Conservation (phyloP, 1,284 basidiomycete genomes). For the Naganishia liquefaciens region DNA sequence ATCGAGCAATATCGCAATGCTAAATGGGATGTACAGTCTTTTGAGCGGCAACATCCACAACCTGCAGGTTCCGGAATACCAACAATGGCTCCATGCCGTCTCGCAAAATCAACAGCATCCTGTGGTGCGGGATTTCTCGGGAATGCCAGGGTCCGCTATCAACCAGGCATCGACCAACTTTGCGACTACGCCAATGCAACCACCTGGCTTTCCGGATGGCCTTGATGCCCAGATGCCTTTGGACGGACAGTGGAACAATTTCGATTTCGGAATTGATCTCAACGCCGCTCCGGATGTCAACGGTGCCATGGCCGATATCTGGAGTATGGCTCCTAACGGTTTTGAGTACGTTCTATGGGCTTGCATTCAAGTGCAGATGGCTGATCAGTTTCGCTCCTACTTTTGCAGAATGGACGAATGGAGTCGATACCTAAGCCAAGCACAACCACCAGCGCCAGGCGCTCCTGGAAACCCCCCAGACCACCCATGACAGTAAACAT, state of each 20-base stretch:
- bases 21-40: conserved; percentile 22
- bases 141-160: background rate
- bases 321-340: conserved; percentile 37
- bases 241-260: conserved; percentile 7
- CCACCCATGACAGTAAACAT: background rate
- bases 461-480: background rate
- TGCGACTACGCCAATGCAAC: background rate
- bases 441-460: conserved; percentile 13
- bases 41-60: conserved; percentile 26
- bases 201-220: background rate
- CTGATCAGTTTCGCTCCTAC: background rate
- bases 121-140: background rate
- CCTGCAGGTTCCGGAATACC: conserved; percentile 24
- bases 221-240: background rate
- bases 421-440: conserved; percentile 33
- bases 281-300: conserved; percentile 26
- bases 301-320: conserved; percentile 35
- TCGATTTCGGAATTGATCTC: conserved; percentile 24
- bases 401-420: conserved; percentile 38
- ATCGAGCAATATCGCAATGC: conserved; percentile 11
- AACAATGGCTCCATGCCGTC: conserved; percentile 18
- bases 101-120: conserved; percentile 13
- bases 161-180: background rate
- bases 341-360: conserved; percentile 36
- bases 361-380: background rate